These are phyloP conservation scores for Suillus spraguei DNA, from an alignment of 768 basidiomycete species.

Conservation along the genomic window DNA sequence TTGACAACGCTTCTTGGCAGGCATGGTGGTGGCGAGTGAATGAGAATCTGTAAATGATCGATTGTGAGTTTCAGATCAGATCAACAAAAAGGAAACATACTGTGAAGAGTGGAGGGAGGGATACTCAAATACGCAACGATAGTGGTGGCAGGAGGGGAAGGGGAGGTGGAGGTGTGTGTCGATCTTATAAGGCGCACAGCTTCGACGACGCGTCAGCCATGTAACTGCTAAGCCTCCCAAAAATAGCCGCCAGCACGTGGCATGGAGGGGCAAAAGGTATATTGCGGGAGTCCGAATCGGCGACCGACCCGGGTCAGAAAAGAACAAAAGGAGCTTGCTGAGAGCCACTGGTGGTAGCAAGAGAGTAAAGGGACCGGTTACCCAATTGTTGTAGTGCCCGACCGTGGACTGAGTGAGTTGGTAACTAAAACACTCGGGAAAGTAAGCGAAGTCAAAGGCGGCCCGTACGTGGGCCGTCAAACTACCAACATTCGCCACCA, in stretches of 20 bases:
- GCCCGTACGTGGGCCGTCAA: no score
- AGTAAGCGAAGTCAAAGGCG: no score
- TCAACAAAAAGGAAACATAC: background rate
- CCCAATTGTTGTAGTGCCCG: background rate
- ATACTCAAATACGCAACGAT: background rate
- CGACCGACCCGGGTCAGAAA: background rate
- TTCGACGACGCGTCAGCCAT: slow-evolving; percentile 35
- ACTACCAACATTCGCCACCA: no score
- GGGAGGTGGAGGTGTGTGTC: slow-evolving; percentile 1
- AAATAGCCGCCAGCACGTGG: slow-evolving; percentile 7
- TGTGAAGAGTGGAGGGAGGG: slow-evolving; percentile 3
- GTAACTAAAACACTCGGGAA: no score
- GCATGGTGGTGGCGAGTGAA: slow-evolving; percentile 47
- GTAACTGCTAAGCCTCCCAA: slow-evolving; percentile 9
- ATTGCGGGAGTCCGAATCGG: slow-evolving; percentile 4
- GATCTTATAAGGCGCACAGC: slow-evolving; percentile 33
- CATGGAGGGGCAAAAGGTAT: background rate
- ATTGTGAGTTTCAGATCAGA: background rate
- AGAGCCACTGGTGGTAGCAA: background rate
- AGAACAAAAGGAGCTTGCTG: background rate
- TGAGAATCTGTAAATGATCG: slow-evolving; percentile 12
- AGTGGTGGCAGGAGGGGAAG: slow-evolving; percentile 7
- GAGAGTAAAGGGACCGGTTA: background rate
- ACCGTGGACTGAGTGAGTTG: no score
- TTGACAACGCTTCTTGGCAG: slow-evolving; percentile 88